Conservation (phyloP, 495 filamentous ascomycete genomes). For the Letharia columbiana region DNA sequence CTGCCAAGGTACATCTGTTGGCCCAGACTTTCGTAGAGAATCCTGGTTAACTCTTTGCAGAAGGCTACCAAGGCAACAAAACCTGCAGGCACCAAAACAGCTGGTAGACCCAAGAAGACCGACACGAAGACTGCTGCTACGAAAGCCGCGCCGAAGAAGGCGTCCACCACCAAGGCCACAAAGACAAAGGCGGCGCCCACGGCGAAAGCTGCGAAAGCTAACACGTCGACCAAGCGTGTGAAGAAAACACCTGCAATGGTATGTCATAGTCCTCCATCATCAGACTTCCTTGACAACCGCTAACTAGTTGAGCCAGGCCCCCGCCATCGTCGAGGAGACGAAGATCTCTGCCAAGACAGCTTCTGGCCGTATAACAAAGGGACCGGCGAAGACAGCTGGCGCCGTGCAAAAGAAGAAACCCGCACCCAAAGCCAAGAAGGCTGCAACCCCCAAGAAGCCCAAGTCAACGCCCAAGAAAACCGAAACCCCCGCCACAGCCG, state of each 20-base stretch:
- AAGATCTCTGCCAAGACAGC: slow-evolving; percentile 78
- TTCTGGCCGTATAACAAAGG: slow-evolving; percentile 81
- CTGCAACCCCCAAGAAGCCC: slow-evolving; percentile 7
- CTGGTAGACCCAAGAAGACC: slow-evolving; percentile 36
- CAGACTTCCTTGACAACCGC: not conserved
- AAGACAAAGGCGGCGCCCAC: slow-evolving; percentile 48
- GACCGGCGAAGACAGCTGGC: slow-evolving; percentile 47
- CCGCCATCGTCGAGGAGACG: slow-evolving; percentile 64
- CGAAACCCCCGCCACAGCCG: slow-evolving; percentile 10
- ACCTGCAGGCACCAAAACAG: slow-evolving; percentile 45
- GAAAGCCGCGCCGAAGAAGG: slow-evolving; percentile 36
- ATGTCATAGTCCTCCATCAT: slow-evolving; percentile 21
- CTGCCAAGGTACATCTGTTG: slow-evolving; percentile 38
- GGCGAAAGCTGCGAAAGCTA: slow-evolving; percentile 35
- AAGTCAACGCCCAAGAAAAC: slow-evolving; percentile 13
- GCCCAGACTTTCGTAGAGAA: slow-evolving; percentile 20
- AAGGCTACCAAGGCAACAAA: slow-evolving; percentile 34
- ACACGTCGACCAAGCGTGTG: slow-evolving; percentile 29
- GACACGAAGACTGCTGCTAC: slow-evolving; percentile 35
- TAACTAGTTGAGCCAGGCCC: slow-evolving; percentile 37
- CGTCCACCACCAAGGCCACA: slow-evolving; percentile 28
- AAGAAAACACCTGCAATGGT: slow-evolving; percentile 38
- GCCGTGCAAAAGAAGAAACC: slow-evolving; percentile 54
- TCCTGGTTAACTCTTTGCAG: slow-evolving; percentile 18
- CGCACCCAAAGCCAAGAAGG: slow-evolving; percentile 26